Evolutionary conservation across 1,284 basidiomycete species (phyloP).

Genomic region (Grifola frondosa): DNA sequence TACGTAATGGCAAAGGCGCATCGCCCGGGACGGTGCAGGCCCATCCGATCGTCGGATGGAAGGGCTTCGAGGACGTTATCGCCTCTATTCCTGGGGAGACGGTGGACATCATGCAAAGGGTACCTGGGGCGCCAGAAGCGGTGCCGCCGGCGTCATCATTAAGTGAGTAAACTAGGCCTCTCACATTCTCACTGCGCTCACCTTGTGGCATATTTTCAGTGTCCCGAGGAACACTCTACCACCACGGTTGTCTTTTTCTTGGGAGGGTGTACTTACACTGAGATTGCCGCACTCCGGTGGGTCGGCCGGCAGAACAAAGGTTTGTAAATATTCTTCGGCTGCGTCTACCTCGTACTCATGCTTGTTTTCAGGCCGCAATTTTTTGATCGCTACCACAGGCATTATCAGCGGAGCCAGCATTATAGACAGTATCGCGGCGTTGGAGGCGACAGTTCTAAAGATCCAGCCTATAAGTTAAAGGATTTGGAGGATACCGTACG

Average conservation of each 20-base stretch:
- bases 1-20: slow-evolving; percentile 31
- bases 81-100: slow-evolving; percentile 81
- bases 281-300: slow-evolving; percentile 93
- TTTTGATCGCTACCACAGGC: slow-evolving; percentile 87
- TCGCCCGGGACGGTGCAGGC: slow-evolving; percentile 61
- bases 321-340: slow-evolving; percentile 21
- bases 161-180: slow-evolving; percentile 38
- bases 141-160: slow-evolving; percentile 37
- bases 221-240: slow-evolving; percentile 51
- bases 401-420: slow-evolving; percentile 79
- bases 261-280: slow-evolving; percentile 97
- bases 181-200: background rate
- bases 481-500: no score
- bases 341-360: background rate
- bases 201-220: slow-evolving; percentile 34
- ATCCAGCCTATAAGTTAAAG: slow-evolving; percentile 34
- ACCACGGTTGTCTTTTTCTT: slow-evolving; percentile 97
- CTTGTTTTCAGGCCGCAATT: slow-evolving; percentile 62
- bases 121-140: slow-evolving; percentile 32
- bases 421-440: slow-evolving; percentile 65
- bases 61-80: slow-evolving; percentile 91
- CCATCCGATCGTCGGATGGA: slow-evolving; percentile 94
- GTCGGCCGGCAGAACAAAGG: slow-evolving; percentile 82
- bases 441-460: slow-evolving; percentile 31
- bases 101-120: slow-evolving; percentile 75